A percentile compares a stretch with the other conserved stretches of the same genome.
Evolutionary conservation across 371 early-diverging fungal genomes (phyloP).

Genomic region (Mucor plumbeus): DNA sequence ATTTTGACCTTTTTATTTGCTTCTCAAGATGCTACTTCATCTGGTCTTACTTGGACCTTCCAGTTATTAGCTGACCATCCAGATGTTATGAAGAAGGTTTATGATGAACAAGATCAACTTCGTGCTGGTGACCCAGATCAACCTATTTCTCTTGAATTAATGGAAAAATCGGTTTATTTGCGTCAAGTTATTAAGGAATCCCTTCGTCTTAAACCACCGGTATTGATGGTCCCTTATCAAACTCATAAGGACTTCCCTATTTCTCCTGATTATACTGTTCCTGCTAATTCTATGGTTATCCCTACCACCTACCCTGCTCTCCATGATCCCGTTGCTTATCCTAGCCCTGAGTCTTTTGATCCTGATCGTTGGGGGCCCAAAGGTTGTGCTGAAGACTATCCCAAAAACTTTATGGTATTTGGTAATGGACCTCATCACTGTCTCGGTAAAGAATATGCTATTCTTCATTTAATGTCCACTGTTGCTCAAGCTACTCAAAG

Average conservation of each 20-base stretch:
- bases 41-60: conserved; percentile 36
- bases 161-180: conserved; percentile 26
- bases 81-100: conserved; percentile 29
- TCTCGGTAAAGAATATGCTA: conserved; percentile 52
- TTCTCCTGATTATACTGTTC: conserved; percentile 20
- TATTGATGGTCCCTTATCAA: conserved; percentile 32
- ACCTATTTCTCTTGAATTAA: conserved; percentile 23
- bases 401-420: conserved; percentile 55
- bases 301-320: conserved; percentile 53
- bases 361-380: conserved; percentile 51
- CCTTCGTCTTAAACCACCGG: conserved; percentile 30
- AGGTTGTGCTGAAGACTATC: conserved; percentile 38
- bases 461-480: conserved; percentile 46
- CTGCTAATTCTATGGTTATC: conserved; percentile 40
- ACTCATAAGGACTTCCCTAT: conserved; percentile 22
- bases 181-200: conserved; percentile 36
- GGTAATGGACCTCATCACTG: conserved; percentile 51
- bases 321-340: conserved; percentile 48
- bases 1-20: conserved; percentile 35
- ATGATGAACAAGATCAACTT: conserved; percentile 26
- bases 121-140: conserved; percentile 23
- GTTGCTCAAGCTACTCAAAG: conserved; percentile 46
- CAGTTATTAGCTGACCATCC: conserved; percentile 36
- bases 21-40: conserved; percentile 38
- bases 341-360: conserved; percentile 47